A percentile compares a stretch with the other conserved stretches of the same genome.
Conservation (phyloP, 306 rosid genomes). For the Quercus wislizeni region DNA sequence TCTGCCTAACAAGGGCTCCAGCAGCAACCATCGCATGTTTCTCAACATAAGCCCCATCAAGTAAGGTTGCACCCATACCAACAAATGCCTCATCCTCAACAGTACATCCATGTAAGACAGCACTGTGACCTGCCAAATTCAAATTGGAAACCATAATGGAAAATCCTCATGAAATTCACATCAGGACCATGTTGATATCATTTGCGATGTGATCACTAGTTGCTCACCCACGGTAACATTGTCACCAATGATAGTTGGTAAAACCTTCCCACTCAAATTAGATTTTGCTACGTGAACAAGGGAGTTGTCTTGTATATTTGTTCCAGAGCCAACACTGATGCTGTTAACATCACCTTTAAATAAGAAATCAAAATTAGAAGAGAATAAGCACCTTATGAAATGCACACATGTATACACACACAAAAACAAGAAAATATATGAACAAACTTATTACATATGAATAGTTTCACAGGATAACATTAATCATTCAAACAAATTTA, state of each 20-base stretch:
- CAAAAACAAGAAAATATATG: neutral
- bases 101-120: conserved; percentile 89
- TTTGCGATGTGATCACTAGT: conserved; percentile 19
- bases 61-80: conserved; percentile 93
- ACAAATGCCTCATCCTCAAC: conserved; percentile 97
- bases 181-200: conserved; percentile 12
- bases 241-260: conserved; percentile 84
- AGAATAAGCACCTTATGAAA: conserved; percentile 4
- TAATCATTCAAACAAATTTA: neutral
- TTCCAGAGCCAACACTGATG: conserved; percentile 66
- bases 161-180: conserved; percentile 20
- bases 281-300: conserved; percentile 92
- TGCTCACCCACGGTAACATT: conserved; percentile 93
- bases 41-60: conserved; percentile 87
- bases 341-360: conserved; percentile 54
- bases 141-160: conserved; percentile 13
- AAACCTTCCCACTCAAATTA: conserved; percentile 82
- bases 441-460: neutral
- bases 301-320: conserved; percentile 96
- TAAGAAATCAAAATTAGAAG: conserved; percentile 10
- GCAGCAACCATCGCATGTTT: conserved; percentile 96
- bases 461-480: neutral
- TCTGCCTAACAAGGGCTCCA: conserved; percentile 94
- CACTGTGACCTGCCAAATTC: conserved; percentile 69
- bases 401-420: neutral